Evolutionary conservation across 1,284 basidiomycete species (phyloP), one percentile per base, ranked within the genome.

Genomic region (Ceratorhiza oryzae-sativae): DNA sequence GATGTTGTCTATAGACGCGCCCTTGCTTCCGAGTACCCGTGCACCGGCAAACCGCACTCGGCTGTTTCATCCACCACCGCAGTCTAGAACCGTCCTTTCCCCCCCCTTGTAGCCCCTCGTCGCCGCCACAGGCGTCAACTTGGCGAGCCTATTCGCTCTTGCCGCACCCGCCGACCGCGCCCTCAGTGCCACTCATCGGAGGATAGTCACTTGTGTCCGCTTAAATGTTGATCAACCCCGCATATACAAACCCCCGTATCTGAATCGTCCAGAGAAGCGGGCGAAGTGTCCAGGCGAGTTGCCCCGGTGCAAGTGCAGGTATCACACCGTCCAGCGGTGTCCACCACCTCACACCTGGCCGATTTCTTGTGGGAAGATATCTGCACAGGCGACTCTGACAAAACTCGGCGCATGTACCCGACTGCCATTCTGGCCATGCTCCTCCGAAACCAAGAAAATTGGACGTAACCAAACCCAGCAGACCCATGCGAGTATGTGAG

Each of bases 181-280:
- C 36, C 58, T 39, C 39, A 60, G n/a, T 39, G 58, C 39, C 36
- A n/a, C 20, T 60, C 58, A 60, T 60, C 48, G 6, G n/a, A 3
- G 18, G 20, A 56, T 56, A 56, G 53, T 30, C 53, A 56, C 53
- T 18, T 56, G 30, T 13, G 18, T 45, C 34, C 53, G 34, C 53
- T 56, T 56, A 56, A 15, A 27, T 56, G 10, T 9, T 56, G 6
- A 34, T 56, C 34, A 36, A 56, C 34, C 53, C 53, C 27, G 49
- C 42, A 45, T 45, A 45, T 18, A 45, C 36, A n/a, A n/a, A 13
- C 36, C 13, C 13, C 8, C 36, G 13, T 13, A 39, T 39, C 36
- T 13, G 36, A 39, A 39, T 6, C 13, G 36, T 39, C 36, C 36
- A 39, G 13, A 39, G 36, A 39, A 39, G 36, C 36, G 13, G 13